Evolutionary conservation across 2,329 filamentous ascomycete species (phyloP).

Genomic region (Diplodia sapinea): DNA sequence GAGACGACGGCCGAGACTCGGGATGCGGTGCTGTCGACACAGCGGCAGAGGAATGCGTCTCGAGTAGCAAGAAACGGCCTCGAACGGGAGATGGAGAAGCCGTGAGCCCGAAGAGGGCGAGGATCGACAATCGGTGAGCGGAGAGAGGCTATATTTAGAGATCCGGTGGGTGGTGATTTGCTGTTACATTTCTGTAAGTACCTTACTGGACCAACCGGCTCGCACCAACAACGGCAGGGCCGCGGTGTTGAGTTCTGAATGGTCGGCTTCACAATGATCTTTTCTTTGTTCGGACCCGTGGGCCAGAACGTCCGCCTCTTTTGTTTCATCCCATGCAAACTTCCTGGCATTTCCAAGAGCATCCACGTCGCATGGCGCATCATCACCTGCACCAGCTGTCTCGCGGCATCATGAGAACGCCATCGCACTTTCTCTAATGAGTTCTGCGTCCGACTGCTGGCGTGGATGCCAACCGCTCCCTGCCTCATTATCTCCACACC

Average conservation of each 20-base stretch:
- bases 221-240: slow-evolving; percentile 19
- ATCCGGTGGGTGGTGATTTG: slow-evolving; percentile 18
- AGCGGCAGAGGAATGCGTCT: not conserved
- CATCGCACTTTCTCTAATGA: slow-evolving; percentile 2
- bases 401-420: slow-evolving; percentile 2
- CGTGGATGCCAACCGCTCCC: not conserved
- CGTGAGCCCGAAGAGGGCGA: slow-evolving; percentile 1
- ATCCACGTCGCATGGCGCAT: not conserved
- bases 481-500: not conserved
- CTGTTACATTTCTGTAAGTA: slow-evolving; percentile 27
- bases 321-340: slow-evolving; percentile 26
- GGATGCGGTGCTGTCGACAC: not conserved
- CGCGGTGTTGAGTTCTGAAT: slow-evolving; percentile 3
- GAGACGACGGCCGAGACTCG: not conserved
- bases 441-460: slow-evolving; percentile 1
- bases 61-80: slow-evolving; percentile 1
- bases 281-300: slow-evolving; percentile 6
- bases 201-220: not conserved
- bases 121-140: slow-evolving; percentile 22
- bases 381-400: not conserved
- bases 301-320: slow-evolving; percentile 12
- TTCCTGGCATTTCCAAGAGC: slow-evolving; percentile 16
- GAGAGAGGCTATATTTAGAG: slow-evolving; percentile 27
- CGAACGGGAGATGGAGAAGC: not conserved
- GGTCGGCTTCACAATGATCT: slow-evolving; percentile 7